phyloP scores from a whole-genome alignment of 306 rosid species.

The Castanea mollissima region DNA sequence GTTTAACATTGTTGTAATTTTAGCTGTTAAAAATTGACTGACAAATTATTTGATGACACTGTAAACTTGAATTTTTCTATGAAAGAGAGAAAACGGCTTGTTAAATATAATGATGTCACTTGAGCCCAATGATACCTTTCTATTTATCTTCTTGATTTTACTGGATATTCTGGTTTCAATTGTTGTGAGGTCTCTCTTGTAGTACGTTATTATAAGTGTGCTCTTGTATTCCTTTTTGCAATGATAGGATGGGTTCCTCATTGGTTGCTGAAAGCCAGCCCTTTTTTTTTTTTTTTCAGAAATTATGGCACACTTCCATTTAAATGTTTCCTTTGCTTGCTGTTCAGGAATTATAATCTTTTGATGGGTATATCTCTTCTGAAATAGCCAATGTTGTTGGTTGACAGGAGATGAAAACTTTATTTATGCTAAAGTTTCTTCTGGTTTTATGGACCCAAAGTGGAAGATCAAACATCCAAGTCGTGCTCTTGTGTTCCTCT shows the following conservation, averaged over 20 bases:
- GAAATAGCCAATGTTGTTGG: background rate
- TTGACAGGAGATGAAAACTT: constrained; percentile 6
- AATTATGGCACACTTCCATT: background rate
- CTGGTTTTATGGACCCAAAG: background rate
- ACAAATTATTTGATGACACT: constrained; percentile 29
- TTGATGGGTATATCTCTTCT: constrained; percentile 1
- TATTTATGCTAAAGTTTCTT: background rate
- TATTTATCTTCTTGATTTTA: constrained; percentile 11
- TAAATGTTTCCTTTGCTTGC: background rate
- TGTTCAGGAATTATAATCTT: background rate
- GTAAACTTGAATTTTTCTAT: constrained; percentile 32
- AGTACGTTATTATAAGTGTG: background rate
- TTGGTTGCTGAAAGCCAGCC: background rate
- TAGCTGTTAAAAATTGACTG: constrained; percentile 23
- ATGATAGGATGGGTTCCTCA: background rate
- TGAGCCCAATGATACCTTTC: constrained; percentile 19
- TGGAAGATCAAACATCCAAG: background rate
- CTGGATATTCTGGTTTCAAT: constrained; percentile 3
- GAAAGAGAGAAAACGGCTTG: constrained; percentile 26
- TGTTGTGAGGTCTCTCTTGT: background rate
- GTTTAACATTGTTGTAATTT: constrained; percentile 36
- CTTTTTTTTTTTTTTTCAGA: background rate
- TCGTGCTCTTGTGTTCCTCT: background rate
- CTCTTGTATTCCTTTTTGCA: background rate
- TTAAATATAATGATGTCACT: constrained; percentile 22